These are phyloP conservation scores for Clavispora vitiphila DNA, from an alignment of 805 yeast genomes.

Conservation along the genomic window DNA sequence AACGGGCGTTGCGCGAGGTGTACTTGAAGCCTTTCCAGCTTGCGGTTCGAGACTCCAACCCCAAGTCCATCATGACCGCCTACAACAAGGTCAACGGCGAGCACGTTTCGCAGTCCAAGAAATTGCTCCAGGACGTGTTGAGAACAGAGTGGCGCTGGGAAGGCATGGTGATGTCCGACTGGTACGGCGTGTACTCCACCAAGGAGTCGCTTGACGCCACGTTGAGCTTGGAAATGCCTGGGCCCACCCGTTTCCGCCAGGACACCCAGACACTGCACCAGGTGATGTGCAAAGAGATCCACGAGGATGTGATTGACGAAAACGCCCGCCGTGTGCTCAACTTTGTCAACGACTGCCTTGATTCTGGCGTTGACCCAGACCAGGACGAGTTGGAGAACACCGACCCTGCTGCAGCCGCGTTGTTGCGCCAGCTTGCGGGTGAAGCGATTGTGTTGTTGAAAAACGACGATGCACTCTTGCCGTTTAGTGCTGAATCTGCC, in stretches of 20 bases:
- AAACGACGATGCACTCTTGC: slow-evolving; percentile 45
- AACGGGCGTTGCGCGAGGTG: slow-evolving; percentile 61
- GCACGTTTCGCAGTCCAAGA: slow-evolving; percentile 46
- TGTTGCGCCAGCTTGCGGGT: slow-evolving; percentile 11
- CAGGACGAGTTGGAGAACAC: slow-evolving; percentile 22
- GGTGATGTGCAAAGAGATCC: slow-evolving; percentile 37
- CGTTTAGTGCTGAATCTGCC: slow-evolving; percentile 25
- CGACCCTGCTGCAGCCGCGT: slow-evolving; percentile 11
- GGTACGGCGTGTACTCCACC: slow-evolving; percentile 54
- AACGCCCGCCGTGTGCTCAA: slow-evolving; percentile 45
- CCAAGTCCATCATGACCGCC: slow-evolving; percentile 55
- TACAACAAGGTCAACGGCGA: slow-evolving; percentile 61
- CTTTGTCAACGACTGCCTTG: slow-evolving; percentile 40
- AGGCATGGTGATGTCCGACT: slow-evolving; percentile 58
- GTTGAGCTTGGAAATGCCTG: slow-evolving; percentile 65
- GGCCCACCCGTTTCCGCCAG: slow-evolving; percentile 47
- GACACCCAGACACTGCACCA: slow-evolving; percentile 37
- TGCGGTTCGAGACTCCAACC: slow-evolving; percentile 48
- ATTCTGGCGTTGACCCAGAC: slow-evolving; percentile 37
- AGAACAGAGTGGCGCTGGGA: slow-evolving; percentile 54
- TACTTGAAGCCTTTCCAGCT: slow-evolving; percentile 61
- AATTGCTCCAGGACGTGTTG: slow-evolving; percentile 41
- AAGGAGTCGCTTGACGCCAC: slow-evolving; percentile 49
- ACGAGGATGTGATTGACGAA: slow-evolving; percentile 38
- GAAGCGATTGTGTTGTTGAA: slow-evolving; percentile 55